Evolutionary conservation across 805 yeast species (phyloP).

Genomic region (Ogataea polymorpha): DNA sequence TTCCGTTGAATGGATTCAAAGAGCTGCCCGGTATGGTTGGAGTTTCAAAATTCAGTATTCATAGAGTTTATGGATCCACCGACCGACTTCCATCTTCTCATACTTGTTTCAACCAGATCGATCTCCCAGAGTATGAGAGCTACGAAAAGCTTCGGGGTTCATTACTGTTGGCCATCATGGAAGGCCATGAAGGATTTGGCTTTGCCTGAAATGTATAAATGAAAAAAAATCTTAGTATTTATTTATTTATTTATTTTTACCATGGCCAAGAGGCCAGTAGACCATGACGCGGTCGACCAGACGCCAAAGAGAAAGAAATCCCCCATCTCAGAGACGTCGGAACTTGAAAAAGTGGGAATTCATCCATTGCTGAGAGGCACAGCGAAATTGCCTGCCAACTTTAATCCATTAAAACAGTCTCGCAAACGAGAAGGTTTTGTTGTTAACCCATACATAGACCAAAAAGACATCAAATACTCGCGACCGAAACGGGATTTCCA

Average conservation of each 20-base stretch:
- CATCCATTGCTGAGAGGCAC: constrained; percentile 29
- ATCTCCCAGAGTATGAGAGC: constrained; percentile 86
- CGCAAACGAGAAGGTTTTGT: constrained; percentile 27
- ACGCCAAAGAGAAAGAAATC: constrained; percentile 5
- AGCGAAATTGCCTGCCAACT: constrained; percentile 12
- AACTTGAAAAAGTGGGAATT: constrained; percentile 24
- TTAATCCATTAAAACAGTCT: constrained; percentile 23
- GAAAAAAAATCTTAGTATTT: background rate
- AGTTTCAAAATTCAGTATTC: constrained; percentile 80
- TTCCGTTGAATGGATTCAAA: constrained; percentile 90
- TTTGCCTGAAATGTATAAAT: constrained; percentile 44
- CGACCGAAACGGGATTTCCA: constrained; percentile 38
- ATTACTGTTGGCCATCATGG: constrained; percentile 79
- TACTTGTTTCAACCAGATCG: constrained; percentile 94
- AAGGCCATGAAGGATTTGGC: constrained; percentile 96
- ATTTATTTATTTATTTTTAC: background rate
- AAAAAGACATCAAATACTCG: constrained; percentile 23
- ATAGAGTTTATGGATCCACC: constrained; percentile 79
- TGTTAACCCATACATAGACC: constrained; percentile 34
- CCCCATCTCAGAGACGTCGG: constrained; percentile 2
- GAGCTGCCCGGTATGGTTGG: constrained; percentile 88
- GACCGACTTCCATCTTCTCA: constrained; percentile 93
- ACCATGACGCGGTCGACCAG: background rate
- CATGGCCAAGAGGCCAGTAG: constrained; percentile 6
- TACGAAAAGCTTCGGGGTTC: constrained; percentile 84